These are phyloP conservation scores for Stephania yunnanensis DNA, from an alignment of 164 flowering plant species.

Conservation along the genomic window DNA sequence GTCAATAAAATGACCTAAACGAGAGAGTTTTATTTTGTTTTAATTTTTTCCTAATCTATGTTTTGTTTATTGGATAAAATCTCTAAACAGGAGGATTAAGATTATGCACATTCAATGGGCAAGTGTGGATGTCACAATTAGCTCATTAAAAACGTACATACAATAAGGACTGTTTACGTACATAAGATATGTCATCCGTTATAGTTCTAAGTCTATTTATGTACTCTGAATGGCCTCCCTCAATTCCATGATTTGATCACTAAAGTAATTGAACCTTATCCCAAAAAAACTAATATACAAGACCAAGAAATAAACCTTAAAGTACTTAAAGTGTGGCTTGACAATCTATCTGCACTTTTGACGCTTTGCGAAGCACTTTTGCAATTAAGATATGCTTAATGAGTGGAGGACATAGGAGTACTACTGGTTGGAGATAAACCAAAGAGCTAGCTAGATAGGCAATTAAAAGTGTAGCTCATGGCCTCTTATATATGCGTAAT, in stretches of 20 bases:
- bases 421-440: no score
- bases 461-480: no score
- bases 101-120: no score
- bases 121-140: no score
- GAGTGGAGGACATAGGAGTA: neutral
- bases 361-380: neutral
- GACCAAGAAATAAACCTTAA: neutral
- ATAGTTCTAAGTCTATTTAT: neutral
- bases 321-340: neutral
- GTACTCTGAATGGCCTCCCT: neutral
- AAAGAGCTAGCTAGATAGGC: no score
- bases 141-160: no score
- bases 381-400: constrained; percentile 6
- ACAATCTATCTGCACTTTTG: constrained; percentile 1
- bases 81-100: no score
- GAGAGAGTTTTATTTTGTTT: no score
- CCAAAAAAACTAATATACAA: neutral
- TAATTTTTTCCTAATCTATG: no score
- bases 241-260: neutral
- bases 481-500: neutral
- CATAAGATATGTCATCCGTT: neutral
- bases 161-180: no score
- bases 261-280: neutral
- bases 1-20: no score
- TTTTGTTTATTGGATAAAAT: no score